A percentile compares a stretch with the other conserved stretches of the same genome.
Conservation (phyloP, 768 basidiomycete species). For the Coprinopsis cinerea region DNA sequence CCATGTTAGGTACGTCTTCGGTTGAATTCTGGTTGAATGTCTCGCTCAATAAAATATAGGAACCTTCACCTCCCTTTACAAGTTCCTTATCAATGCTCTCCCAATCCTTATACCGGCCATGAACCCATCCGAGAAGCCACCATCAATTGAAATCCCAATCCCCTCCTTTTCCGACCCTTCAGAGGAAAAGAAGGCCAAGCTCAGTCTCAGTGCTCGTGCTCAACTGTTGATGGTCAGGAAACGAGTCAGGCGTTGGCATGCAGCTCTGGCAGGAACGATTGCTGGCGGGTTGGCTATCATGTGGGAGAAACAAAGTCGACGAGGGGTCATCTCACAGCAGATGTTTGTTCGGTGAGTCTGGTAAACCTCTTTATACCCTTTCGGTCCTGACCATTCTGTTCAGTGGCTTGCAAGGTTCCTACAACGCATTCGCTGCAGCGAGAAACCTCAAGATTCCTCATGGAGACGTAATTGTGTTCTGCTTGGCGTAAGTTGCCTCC, state of each 20-base stretch:
- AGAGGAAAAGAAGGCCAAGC: slow-evolving; percentile 33
- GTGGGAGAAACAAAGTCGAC: slow-evolving; percentile 65
- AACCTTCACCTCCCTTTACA: slow-evolving; percentile 74
- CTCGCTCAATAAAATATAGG: slow-evolving; percentile 33
- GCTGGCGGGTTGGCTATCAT: slow-evolving; percentile 70
- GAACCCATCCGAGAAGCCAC: slow-evolving; percentile 24
- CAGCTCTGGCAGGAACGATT: slow-evolving; percentile 70
- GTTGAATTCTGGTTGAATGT: slow-evolving; percentile 1
- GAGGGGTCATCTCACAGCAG: slow-evolving; percentile 75
- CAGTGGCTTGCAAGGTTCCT: slow-evolving; percentile 87
- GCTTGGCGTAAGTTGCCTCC: slow-evolving; percentile 48
- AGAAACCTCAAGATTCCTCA: slow-evolving; percentile 69
- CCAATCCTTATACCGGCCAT: slow-evolving; percentile 59
- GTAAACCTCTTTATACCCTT: neutral
- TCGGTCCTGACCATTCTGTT: neutral
- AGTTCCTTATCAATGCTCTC: slow-evolving; percentile 70
- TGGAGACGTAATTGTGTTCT: slow-evolving; percentile 79
- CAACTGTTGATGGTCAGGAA: slow-evolving; percentile 61
- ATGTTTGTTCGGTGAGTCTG: slow-evolving; percentile 73
- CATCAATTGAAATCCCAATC: neutral
- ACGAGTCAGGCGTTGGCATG: slow-evolving; percentile 70
- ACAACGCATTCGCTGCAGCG: slow-evolving; percentile 69
- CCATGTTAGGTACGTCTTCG: slow-evolving; percentile 68
- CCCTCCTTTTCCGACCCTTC: slow-evolving; percentile 18
- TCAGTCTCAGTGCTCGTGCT: slow-evolving; percentile 58